Conservation (phyloP, 2,329 filamentous ascomycete species). For the Stenocarpella maydis region DNA sequence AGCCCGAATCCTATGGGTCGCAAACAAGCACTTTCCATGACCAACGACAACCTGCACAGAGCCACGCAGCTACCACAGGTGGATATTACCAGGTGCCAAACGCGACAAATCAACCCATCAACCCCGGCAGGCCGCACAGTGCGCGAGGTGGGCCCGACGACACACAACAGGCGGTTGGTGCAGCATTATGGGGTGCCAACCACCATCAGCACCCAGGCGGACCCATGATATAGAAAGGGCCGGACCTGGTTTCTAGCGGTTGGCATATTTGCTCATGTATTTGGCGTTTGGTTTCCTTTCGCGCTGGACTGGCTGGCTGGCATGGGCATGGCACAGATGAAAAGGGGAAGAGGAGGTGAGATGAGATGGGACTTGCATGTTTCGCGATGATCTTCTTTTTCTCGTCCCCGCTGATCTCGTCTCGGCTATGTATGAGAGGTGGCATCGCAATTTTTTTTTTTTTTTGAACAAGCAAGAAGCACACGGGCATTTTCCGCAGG, state of each 20-base stretch:
- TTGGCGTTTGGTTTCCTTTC: constrained; percentile 22
- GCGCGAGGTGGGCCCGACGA: constrained; percentile 40
- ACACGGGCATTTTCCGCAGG: constrained; percentile 9
- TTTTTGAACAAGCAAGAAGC: constrained; percentile 7
- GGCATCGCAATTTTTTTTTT: not conserved
- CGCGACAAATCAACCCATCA: constrained; percentile 11
- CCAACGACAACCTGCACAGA: constrained; percentile 8
- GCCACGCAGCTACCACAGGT: constrained; percentile 13
- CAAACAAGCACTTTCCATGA: constrained; percentile 19
- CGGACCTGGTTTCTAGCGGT: not conserved
- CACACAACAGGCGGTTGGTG: constrained; percentile 44
- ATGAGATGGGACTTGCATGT: constrained; percentile 15
- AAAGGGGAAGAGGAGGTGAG: not conserved
- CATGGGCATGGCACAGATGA: constrained; percentile 20
- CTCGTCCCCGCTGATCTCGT: not conserved
- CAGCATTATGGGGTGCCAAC: constrained; percentile 45
- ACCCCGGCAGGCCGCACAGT: constrained; percentile 28
- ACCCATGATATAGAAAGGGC: constrained; percentile 30
- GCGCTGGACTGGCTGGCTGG: not conserved
- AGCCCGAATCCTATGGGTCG: constrained; percentile 16
- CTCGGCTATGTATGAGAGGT: not conserved
- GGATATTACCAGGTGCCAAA: constrained; percentile 24
- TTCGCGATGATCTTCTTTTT: not conserved
- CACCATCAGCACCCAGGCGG: constrained; percentile 31
- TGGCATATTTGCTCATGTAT: constrained; percentile 5